A percentile compares a stretch with the other conserved stretches of the same genome.
phyloP scores from a whole-genome alignment of 2,329 filamentous ascomycete genomes.

The Pyrenophora tritici-repentis region DNA sequence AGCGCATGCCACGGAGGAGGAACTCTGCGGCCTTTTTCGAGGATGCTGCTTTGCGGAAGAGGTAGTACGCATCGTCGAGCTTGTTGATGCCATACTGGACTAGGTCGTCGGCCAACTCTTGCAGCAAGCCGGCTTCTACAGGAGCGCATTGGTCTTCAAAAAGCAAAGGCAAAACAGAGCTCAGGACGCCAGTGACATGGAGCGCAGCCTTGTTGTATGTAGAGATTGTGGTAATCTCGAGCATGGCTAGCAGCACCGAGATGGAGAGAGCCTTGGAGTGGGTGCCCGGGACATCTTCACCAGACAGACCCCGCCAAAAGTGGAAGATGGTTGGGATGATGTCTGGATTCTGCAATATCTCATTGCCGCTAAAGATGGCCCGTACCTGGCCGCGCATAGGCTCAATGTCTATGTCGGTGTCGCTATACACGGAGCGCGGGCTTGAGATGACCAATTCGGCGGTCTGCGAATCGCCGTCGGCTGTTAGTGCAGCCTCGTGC shows the following conservation, averaged over 20 bases:
- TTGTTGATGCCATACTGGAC: constrained; percentile 76
- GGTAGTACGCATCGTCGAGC: constrained; percentile 80
- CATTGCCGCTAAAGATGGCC: constrained; percentile 47
- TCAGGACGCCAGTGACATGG: constrained; percentile 45
- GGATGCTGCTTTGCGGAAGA: constrained; percentile 64
- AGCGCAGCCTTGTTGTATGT: constrained; percentile 46
- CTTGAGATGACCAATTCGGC: constrained; percentile 34
- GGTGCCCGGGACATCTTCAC: constrained; percentile 38
- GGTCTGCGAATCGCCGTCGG: constrained; percentile 11
- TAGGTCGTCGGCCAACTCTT: constrained; percentile 70
- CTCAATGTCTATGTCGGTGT: constrained; percentile 35
- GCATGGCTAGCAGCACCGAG: constrained; percentile 43
- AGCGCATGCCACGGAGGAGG: constrained; percentile 72
- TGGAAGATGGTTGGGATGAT: constrained; percentile 47
- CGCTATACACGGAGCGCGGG: constrained; percentile 33
- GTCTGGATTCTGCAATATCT: constrained; percentile 49
- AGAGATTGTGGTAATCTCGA: constrained; percentile 42
- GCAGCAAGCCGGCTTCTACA: constrained; percentile 53
- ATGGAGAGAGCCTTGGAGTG: constrained; percentile 43
- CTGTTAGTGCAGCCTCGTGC: constrained; percentile 9
- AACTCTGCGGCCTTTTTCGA: constrained; percentile 67
- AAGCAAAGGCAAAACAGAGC: constrained; percentile 41
- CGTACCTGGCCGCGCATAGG: constrained; percentile 38
- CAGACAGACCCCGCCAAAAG: constrained; percentile 46
- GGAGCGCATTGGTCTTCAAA: constrained; percentile 43